phyloP scores from a whole-genome alignment of 225 moss, liverwort and hornwort genomes.

The Bryum argenteum region DNA sequence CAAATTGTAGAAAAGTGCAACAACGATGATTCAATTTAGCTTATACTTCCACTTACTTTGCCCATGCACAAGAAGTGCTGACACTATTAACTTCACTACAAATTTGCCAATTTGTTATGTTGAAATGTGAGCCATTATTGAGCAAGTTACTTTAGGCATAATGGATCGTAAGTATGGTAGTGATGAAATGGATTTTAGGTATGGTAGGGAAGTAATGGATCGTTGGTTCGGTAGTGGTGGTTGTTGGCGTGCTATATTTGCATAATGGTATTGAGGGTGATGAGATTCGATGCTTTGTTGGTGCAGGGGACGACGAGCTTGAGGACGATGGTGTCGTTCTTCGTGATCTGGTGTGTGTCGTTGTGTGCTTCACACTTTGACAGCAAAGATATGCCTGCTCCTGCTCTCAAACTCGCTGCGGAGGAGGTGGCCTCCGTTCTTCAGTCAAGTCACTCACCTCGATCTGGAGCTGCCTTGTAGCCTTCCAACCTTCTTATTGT shows the following conservation, averaged over 20 bases:
- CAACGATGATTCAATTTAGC: no score
- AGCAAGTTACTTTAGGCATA: no score
- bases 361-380: conserved; percentile 57
- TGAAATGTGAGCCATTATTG: no score
- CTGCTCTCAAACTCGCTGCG: conserved; percentile 60
- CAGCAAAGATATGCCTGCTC: conserved; percentile 58
- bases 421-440: conserved; percentile 67
- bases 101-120: no score
- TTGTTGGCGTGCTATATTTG: background rate
- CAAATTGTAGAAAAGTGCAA: no score
- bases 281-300: background rate
- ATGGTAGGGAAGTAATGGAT: no score
- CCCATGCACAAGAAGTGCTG: no score
- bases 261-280: background rate
- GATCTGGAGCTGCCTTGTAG: conserved; percentile 38
- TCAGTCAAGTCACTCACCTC: conserved; percentile 42
- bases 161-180: no score
- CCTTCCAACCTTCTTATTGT: background rate
- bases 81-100: no score
- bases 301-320: conserved; percentile 50
- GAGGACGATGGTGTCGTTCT: conserved; percentile 55
- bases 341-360: conserved; percentile 65
- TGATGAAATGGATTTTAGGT: no score
- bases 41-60: no score
- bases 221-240: no score